Percentiles rank a stretch among this genome's conserved stretches.
Evolutionary conservation across 108 stramenopile species (phyloP).

Genomic region (Mediolabrus comicus): DNA sequence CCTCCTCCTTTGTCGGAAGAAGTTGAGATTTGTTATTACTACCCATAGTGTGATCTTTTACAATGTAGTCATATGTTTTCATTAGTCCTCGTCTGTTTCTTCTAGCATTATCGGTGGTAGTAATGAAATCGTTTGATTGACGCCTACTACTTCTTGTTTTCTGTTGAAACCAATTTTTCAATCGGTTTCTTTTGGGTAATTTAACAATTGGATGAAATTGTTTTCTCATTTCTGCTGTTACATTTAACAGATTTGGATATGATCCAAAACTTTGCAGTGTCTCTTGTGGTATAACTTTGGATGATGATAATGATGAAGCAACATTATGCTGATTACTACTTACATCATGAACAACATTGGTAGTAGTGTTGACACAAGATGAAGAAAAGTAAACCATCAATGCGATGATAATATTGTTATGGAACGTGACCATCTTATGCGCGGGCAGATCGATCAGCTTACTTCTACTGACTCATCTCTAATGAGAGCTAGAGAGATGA

Average conservation of each 20-base stretch:
- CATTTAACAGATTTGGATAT: slow-evolving; percentile 66
- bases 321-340: neutral
- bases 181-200: slow-evolving; percentile 34
- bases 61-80: slow-evolving; percentile 34
- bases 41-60: slow-evolving; percentile 23
- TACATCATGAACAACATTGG: too few relatives aligned
- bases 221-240: slow-evolving; percentile 52
- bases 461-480: too few relatives aligned
- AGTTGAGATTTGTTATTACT: slow-evolving; percentile 25
- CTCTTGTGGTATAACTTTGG: slow-evolving; percentile 23
- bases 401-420: too few relatives aligned
- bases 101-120: neutral
- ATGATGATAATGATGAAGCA: neutral
- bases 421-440: too few relatives aligned
- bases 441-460: too few relatives aligned
- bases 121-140: neutral
- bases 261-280: slow-evolving; percentile 49
- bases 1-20: slow-evolving; percentile 23
- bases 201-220: slow-evolving; percentile 68
- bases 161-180: neutral
- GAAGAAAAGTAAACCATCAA: too few relatives aligned
- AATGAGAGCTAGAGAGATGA: too few relatives aligned
- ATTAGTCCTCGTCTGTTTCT: slow-evolving; percentile 11
- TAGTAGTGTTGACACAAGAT: too few relatives aligned
- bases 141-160: neutral